Evolutionary conservation across 208 protist species (phyloP).

Genomic region (Lotmaria passim): DNA sequence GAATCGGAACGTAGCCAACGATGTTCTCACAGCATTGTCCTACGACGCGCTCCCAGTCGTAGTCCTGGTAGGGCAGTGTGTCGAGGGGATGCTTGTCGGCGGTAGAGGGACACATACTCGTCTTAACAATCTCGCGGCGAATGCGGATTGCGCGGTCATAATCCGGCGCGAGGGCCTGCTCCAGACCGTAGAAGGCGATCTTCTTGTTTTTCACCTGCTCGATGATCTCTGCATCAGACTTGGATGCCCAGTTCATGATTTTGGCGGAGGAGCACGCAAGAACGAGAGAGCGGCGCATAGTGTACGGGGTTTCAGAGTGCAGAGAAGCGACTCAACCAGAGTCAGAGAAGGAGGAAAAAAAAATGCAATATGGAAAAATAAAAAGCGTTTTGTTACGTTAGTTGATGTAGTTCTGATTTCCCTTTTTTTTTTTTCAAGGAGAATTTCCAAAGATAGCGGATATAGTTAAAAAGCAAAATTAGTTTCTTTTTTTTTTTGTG

Average conservation of each 20-base stretch:
- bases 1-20: conserved; percentile 96
- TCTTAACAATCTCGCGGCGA: conserved; percentile 81
- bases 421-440: no score
- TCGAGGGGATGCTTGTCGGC: conserved; percentile 52
- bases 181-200: conserved; percentile 85
- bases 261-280: conserved; percentile 35
- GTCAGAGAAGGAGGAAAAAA: not conserved
- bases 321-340: no score
- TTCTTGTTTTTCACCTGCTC: conserved; percentile 74
- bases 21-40: conserved; percentile 97
- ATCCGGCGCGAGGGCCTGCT: conserved; percentile 86
- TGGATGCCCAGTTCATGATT: conserved; percentile 50
- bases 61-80: conserved; percentile 87
- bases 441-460: no score
- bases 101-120: conserved; percentile 38
- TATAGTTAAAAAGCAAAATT: not conserved
- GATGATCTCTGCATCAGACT: conserved; percentile 77
- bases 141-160: conserved; percentile 88
- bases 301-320: not conserved
- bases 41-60: conserved; percentile 90
- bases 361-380: not conserved
- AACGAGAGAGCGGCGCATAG: conserved; percentile 33
- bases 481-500: not conserved
- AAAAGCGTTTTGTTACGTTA: not conserved
- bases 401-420: no score